Base-by-base conservation (phyloP, 179 eudicot species). In the Heliamphora ciliata region DNA sequence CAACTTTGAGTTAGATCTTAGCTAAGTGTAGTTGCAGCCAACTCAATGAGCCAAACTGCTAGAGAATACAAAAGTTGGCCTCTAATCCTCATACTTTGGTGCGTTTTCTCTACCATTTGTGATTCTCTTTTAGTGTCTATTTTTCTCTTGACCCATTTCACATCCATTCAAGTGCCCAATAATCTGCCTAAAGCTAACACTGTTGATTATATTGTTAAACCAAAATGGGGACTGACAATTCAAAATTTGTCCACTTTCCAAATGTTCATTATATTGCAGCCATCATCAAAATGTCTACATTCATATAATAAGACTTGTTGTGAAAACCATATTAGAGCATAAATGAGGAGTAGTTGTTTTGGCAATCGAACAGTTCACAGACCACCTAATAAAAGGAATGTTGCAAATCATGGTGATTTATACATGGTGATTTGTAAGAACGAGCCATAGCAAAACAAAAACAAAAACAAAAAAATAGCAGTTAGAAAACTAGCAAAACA, bases 1-100 rank as follows among this genome's bases (percentile, higher is more conserved):
- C 88, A 69, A 83, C 87, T 65, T 80, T 89, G 76, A 82, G 90
- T 75, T 95, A 98, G 98, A 84, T 85, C 83, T 80, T 88, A 82
- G 87, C 97, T 31, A n/a, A 87, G 83, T 85, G 8, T 75, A 51
- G 85, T 90, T n/a, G n/a, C n/a, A 76, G 79, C 86, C 31, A 87
- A 88, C 83, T 86, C 89, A 56, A 66, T 75, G 24, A 79, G 55
- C 60, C 81, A 67, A 78, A 56, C 78, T 72, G 47, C 31, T 40
- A 46, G 74, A 44, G n/a, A 40, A 44, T 44, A 48, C 66, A 82
- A 81, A 80, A 88, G 76, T 47, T 90, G 91, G 91, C 94, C 98
- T 66, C 81, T 86, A 63, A 87, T 91, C 24, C 89, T 95, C 72
- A 54, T 86, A 78, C 5, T 54, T 54, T 54, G 5, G 56, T 54